Evolutionary conservation across 2,329 filamentous ascomycete genomes (phyloP), one percentile per base, ranked within the genome.

Genomic region (Cladosporium sp.): DNA sequence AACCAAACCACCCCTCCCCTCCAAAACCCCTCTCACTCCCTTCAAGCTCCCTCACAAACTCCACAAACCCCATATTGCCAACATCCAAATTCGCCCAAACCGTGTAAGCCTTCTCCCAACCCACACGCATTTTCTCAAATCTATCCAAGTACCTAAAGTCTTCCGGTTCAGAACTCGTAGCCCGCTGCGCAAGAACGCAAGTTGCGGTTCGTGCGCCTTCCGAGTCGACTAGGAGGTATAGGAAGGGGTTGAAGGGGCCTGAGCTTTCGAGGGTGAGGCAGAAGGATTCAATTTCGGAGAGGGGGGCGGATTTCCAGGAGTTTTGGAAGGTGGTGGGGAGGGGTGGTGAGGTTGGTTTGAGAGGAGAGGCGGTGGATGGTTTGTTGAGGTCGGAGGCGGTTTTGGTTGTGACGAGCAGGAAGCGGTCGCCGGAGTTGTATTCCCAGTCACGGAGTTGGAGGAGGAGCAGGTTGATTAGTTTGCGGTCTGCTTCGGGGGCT

Each of bases 31-130:
- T 43, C 25, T 47, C 32, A 8, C 49, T 30, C 11, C 46, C 51
- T 15, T 52, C 53, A 7, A 18, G 7, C 30, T n/a, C 30, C 4
- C 30, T 4, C 30, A 12, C 30, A 29, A 49, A 57, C 7, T 54
- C 52, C 15, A 54, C 51, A 16, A 54, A 55, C 8, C 36, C 38
- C 53, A 55, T 53, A 20, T 58, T 57, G 32, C 43, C 55, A 30
- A 58, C 52, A 15, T 55, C 52, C 19, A 58, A 39, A 40, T 57
- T 58, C 13, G 40, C 46, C 47, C 48, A 58, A n/a, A 46, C 38
- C 4, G 33, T n/a, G 22, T 53, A 51, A n/a, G 32, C 19, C n/a
- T 49, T 35, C 33, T 48, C 43, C 53, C 48, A 55, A 3, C 53
- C 52, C 16, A 54, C 18, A 1, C 55, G 32, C 12, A 49, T 42